A percentile compares a stretch with the other conserved stretches of the same genome.
phyloP scores from a whole-genome alignment of 2,329 filamentous ascomycete genomes.

The Kalaharituber pfeilii region DNA sequence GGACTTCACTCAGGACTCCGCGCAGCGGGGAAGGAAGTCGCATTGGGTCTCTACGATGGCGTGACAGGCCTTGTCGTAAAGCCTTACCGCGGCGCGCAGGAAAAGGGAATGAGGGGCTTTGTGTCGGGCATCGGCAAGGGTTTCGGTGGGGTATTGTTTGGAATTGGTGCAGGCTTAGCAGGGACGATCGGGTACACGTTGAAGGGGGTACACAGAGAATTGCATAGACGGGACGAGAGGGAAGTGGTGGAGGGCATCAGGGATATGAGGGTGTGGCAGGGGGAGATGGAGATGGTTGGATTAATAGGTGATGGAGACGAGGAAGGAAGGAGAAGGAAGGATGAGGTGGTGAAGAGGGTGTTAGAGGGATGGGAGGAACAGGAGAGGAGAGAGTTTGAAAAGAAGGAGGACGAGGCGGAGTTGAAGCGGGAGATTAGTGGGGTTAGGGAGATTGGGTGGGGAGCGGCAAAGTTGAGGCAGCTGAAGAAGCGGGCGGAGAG shows the following conservation, averaged over 20 bases:
- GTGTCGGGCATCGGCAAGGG: slow-evolving; percentile 41
- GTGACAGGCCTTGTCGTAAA: slow-evolving; percentile 45
- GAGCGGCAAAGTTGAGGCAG: slow-evolving; percentile 28
- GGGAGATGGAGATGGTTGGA: slow-evolving; percentile 10
- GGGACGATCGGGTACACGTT: slow-evolving; percentile 45
- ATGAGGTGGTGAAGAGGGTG: slow-evolving; percentile 24
- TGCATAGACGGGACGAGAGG: slow-evolving; percentile 34
- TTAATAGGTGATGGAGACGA: slow-evolving; percentile 2
- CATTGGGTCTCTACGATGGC: slow-evolving; percentile 48
- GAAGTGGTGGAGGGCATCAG: slow-evolving; percentile 23
- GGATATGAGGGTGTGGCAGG: slow-evolving; percentile 11
- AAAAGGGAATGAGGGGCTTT: slow-evolving; percentile 39
- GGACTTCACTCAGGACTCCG: slow-evolving; percentile 46
- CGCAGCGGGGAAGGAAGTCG: slow-evolving; percentile 44
- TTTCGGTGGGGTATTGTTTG: slow-evolving; percentile 45
- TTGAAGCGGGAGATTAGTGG: slow-evolving; percentile 26
- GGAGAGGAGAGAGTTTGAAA: slow-evolving; percentile 17
- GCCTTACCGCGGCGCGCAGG: slow-evolving; percentile 40
- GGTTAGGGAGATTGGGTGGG: slow-evolving; percentile 24
- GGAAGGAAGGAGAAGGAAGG: slow-evolving; percentile 15
- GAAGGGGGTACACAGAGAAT: slow-evolving; percentile 46
- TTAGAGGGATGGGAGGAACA: slow-evolving; percentile 27
- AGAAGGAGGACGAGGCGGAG: slow-evolving; percentile 16
- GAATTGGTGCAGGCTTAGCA: slow-evolving; percentile 44
- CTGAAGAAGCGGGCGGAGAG: slow-evolving; percentile 29